Base-by-base conservation (phyloP, 441 rosid species). In the Cnidoscolus chayamansa region DNA sequence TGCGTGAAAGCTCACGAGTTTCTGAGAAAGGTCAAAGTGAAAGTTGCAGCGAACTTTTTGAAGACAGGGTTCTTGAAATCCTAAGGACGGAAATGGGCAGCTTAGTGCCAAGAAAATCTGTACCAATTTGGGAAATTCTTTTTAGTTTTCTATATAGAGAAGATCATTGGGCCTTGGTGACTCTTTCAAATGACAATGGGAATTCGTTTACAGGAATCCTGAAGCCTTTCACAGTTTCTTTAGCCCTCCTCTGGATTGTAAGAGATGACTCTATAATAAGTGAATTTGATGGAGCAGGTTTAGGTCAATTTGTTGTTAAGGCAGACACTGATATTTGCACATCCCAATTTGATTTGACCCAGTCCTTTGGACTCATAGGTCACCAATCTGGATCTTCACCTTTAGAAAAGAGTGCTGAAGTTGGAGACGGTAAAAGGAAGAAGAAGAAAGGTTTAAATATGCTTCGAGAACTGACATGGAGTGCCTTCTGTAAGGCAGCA, bases 101-200 rank as follows among this genome's bases (percentile, higher is more conserved):
- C 80, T 74, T 47, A 19, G 58, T 76, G 76, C 70, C 63, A 30
- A 81, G 79, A 77, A 83, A 78, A 65, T 81, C 81, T 9, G 71
- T 78, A n/a, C 94, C 94, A 17, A 63, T 86, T 71, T 92, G 96
- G 94, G 85, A 86, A 82, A 83, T 89, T 75, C 76, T 94, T 15
- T 70, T 90, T 81, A 84, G 90, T 80, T 92, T 85, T 84, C 92
- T 94, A 31, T 85, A 68, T 65, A 86, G 89, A 76, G 87, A 89
- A 78, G 85, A 86, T 59, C 90, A 76, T 67, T 85, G 87, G 78
- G 89, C 93, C 79, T 76, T 85, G 51, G 84, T 86, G 32, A 82
- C 96, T 63, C 80, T 94, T 75, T 81, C 86, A 13, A 71, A 77
- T 72, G 79, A 80, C 35, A 77, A 84, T 65, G 86, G 88, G 31